A percentile compares a stretch with the other conserved stretches of the same genome.
Conservation (phyloP, 257 asterid species). For the Henckelia pumila region DNA sequence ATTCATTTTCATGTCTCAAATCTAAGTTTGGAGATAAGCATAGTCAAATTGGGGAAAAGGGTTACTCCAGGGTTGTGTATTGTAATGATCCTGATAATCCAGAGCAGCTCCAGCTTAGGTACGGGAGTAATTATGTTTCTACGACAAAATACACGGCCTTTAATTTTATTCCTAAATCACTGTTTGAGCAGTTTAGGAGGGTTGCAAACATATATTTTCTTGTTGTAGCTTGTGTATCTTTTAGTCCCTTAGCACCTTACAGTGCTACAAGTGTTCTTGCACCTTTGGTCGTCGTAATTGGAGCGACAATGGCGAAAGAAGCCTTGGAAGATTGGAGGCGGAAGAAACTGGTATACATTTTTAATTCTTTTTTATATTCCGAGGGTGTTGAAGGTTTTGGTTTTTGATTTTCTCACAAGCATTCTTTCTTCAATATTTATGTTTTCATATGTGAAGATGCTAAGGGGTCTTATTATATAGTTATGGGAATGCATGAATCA, state of each 20-base stretch:
- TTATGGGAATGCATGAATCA: slow-evolving; percentile 13
- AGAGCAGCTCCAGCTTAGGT: slow-evolving; percentile 57
- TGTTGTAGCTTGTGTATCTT: slow-evolving; percentile 87
- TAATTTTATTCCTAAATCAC: slow-evolving; percentile 84
- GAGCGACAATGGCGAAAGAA: slow-evolving; percentile 92
- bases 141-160: slow-evolving; percentile 77
- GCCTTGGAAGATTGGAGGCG: slow-evolving; percentile 98
- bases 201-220: slow-evolving; percentile 91
- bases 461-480: not conserved
- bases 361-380: slow-evolving; percentile 3
- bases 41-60: slow-evolving; percentile 77
- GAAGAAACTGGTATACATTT: slow-evolving; percentile 56
- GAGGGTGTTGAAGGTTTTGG: not conserved
- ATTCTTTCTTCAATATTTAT: not conserved
- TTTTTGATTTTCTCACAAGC: not conserved
- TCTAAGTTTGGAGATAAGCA: slow-evolving; percentile 54
- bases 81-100: slow-evolving; percentile 79
- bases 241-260: slow-evolving; percentile 78
- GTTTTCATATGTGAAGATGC: not conserved
- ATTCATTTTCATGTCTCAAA: slow-evolving; percentile 65
- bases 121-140: slow-evolving; percentile 73
- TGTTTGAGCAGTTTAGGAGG: slow-evolving; percentile 97
- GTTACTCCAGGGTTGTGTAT: slow-evolving; percentile 73
- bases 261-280: slow-evolving; percentile 69
- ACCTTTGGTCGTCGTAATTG: slow-evolving; percentile 80